Conservation (phyloP, 306 rosid genomes). For the Senna siamea region DNA sequence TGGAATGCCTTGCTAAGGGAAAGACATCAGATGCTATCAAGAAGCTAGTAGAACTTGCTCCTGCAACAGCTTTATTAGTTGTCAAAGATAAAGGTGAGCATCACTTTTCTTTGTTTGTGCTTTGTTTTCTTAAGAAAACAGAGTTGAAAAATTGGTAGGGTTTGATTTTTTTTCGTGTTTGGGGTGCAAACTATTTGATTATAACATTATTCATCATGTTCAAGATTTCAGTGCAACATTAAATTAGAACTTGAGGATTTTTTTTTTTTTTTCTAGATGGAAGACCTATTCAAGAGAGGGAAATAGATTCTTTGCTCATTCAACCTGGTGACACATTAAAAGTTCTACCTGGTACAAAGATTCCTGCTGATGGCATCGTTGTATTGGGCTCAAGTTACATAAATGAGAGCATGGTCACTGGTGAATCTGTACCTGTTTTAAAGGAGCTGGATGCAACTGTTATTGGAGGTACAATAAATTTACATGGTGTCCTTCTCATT, state of each 20-base stretch:
- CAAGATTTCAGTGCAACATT: constrained; percentile 16
- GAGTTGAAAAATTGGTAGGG: not conserved
- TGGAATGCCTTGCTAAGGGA: constrained; percentile 92
- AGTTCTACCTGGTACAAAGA: constrained; percentile 84
- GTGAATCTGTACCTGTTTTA: constrained; percentile 76
- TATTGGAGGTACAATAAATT: constrained; percentile 86
- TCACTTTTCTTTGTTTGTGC: constrained; percentile 12
- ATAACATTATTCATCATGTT: constrained; percentile 5
- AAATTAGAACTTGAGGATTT: constrained; percentile 20
- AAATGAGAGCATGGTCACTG: constrained; percentile 92
- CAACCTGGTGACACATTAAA: constrained; percentile 78
- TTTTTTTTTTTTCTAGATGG: constrained; percentile 53
- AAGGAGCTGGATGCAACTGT: constrained; percentile 67
- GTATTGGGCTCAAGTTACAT: constrained; percentile 84
- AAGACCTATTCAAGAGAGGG: constrained; percentile 67
- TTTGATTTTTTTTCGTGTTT: not conserved
- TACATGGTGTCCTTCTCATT: constrained; percentile 74
- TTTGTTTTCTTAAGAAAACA: constrained; percentile 19
- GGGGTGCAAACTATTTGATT: not conserved
- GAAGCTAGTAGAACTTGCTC: constrained; percentile 84
- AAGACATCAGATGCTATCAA: constrained; percentile 96
- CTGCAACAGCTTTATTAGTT: constrained; percentile 76
- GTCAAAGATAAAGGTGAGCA: constrained; percentile 71
- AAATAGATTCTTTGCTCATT: constrained; percentile 77
- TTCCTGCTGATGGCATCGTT: constrained; percentile 86